These are phyloP conservation scores for Lachnellula hyalina DNA, from an alignment of 2,329 filamentous ascomycete species.

Conservation along the genomic window DNA sequence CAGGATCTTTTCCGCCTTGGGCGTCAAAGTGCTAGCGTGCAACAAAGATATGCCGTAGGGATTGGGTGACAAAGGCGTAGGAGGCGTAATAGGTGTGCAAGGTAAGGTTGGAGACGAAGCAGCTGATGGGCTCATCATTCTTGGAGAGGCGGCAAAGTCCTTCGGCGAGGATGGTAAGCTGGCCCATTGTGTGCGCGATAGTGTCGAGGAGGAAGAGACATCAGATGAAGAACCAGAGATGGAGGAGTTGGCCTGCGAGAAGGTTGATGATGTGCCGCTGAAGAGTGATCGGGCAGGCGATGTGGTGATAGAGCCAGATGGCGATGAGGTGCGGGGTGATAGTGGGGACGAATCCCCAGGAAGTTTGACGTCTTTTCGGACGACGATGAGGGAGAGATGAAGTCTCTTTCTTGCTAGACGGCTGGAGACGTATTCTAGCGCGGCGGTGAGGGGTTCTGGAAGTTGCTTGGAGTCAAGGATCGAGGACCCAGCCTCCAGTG, in stretches of 20 bases:
- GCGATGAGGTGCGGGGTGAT: slow-evolving; percentile 6
- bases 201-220: slow-evolving; percentile 7
- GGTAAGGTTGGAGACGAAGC: slow-evolving; percentile 5
- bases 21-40: slow-evolving; percentile 40
- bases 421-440: slow-evolving; percentile 54
- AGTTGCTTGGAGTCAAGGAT: slow-evolving; percentile 53
- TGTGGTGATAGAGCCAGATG: slow-evolving; percentile 6
- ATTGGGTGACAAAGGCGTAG: slow-evolving; percentile 11
- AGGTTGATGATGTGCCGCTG: slow-evolving; percentile 5
- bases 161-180: slow-evolving; percentile 22
- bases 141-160: slow-evolving; percentile 11
- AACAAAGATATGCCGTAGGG: slow-evolving; percentile 43
- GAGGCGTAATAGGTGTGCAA: slow-evolving; percentile 2
- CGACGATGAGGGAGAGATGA: slow-evolving; percentile 53
- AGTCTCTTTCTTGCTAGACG: slow-evolving; percentile 50
- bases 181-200: slow-evolving; percentile 23
- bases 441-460: slow-evolving; percentile 48
- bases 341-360: slow-evolving; percentile 30
- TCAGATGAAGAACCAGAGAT: slow-evolving; percentile 12
- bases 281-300: slow-evolving; percentile 18
- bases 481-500: slow-evolving; percentile 57
- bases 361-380: slow-evolving; percentile 51
- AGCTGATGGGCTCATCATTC: neutral
- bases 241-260: slow-evolving; percentile 5
- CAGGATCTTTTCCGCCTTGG: slow-evolving; percentile 42